Evolutionary conservation across 2,329 filamentous ascomycete species (phyloP), one percentile per base, ranked within the genome.

Genomic region (Ophiosphaerella narmari): DNA sequence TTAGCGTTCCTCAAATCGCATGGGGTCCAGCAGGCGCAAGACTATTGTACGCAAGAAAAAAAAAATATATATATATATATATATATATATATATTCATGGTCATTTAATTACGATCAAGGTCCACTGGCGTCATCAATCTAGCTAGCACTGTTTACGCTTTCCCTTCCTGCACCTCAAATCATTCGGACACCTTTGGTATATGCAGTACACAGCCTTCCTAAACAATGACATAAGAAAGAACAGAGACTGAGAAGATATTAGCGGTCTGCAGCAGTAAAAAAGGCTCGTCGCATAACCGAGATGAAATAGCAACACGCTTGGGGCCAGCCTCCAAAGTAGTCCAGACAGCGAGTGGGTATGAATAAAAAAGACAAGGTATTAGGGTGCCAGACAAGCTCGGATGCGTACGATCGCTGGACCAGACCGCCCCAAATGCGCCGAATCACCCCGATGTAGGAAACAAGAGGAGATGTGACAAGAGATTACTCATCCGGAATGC

Each of bases 281-380:
- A 54, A 46, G 47, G 55, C 55, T 62, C 49, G 55, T 54, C 55
- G 54, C 55, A 51, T 47, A 57, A 62, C 54, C 61, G 57, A 63
- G 59, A 51, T 55, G 54, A 65, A 65, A 49, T 49, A 55, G 54
- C 60, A 61, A 57, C 57, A 57, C 63, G 57, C 60, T 63, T 67
- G 66, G 68, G 68, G 69, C 71, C 71, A 73, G 71, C 71, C 71
- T 70, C 65, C 61, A 66, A 55, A 53, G 57, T 50, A 62, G 57
- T 67, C 66, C 65, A 68, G 59, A 55, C 62, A 68, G 54, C 50
- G 55, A 63, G 60, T 62, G 68, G 68, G 68, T 71, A 71, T 71
- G 67, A 65, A 59, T 59, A 60, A 65, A 59, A 64, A 60, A 67
- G 65, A 66, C 56, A 61, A 71, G 70, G 72, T 70, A 72, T 66